Evolutionary conservation across 129 eudicot genomes (phyloP), one percentile per base, ranked within the genome.

Genomic region (Ambrosia artemisiifolia): DNA sequence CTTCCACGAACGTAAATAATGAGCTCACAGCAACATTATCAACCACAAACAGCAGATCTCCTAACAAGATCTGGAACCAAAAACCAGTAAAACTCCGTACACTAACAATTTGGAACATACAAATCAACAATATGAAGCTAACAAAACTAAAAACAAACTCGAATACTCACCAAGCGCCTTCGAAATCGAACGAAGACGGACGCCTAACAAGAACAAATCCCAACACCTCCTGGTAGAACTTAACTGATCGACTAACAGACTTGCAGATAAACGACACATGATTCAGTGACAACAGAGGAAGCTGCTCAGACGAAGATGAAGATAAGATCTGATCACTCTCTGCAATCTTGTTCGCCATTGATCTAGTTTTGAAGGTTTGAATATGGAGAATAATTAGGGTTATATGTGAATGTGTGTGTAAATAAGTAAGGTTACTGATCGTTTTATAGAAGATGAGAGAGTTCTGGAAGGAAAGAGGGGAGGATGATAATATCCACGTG

Each of bases 141-240:
- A 9, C 49, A 32, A 69, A 69, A 14, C 60, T n/a, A 13, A 34
- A 18, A 49, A 7, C 10, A 40, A 14, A 74, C 11, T 14, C 3
- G 16, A 2, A 24, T 17, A 72, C 73, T 20, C 80, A 90, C 96
- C 96, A 90, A 36, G 96, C 96, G 32, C 96, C 96, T 83, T 87
- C 79, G 49, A 90, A 90, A 30, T 90, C 78, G 40, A 90, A 90
- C n/a, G 96, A 90, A 51, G 90, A 85, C 24, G 96, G 96, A 20
- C 96, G 88, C 54, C 82, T 57, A 60, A 90, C 69, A 43, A 81
- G 87, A 28, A 79, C 82, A 12, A 87, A 90, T 5, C 91, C 95
- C 33, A 90, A 75, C 0, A 85, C 95, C 19, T 85, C 82, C 42
- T 83, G 74, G 69, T 90, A 90, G 42, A 90, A 90, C 50, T 79